Evolutionary conservation across 75 land plant species (phyloP).

Genomic region (Picea sitchensis): DNA sequence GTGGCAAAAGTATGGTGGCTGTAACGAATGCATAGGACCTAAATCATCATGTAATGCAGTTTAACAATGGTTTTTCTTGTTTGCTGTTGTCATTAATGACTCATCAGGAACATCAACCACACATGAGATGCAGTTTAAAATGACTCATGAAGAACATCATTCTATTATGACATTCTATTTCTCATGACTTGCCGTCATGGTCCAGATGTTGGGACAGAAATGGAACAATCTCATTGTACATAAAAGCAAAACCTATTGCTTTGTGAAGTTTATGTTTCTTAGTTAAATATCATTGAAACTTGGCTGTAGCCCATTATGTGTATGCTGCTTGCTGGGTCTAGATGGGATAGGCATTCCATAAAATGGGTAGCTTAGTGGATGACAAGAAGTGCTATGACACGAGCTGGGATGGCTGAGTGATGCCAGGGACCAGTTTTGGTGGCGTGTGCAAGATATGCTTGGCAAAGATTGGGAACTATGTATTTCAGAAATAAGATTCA

Average conservation of each 20-base stretch:
- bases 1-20: no score
- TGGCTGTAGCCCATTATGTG: neutral
- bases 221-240: neutral
- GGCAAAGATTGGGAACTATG: slow-evolving; percentile 91
- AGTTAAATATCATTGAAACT: neutral
- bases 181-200: neutral
- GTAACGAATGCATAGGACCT: no score
- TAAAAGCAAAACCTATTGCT: neutral
- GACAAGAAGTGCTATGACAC: neutral
- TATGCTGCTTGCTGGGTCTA: neutral
- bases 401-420: slow-evolving; percentile 27
- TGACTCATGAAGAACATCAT: neutral
- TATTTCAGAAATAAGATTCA: slow-evolving; percentile 76
- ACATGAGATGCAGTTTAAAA: neutral
- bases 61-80: no score
- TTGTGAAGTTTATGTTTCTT: neutral
- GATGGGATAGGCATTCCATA: neutral
- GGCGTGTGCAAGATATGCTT: slow-evolving; percentile 60
- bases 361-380: slow-evolving; percentile 12
- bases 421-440: slow-evolving; percentile 39
- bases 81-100: no score
- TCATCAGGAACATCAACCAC: no score
- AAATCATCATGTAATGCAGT: no score
- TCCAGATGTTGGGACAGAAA: neutral
- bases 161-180: neutral